Conservation (phyloP, 2,329 filamentous ascomycete species). For the Leptographium radiaticola region DNA sequence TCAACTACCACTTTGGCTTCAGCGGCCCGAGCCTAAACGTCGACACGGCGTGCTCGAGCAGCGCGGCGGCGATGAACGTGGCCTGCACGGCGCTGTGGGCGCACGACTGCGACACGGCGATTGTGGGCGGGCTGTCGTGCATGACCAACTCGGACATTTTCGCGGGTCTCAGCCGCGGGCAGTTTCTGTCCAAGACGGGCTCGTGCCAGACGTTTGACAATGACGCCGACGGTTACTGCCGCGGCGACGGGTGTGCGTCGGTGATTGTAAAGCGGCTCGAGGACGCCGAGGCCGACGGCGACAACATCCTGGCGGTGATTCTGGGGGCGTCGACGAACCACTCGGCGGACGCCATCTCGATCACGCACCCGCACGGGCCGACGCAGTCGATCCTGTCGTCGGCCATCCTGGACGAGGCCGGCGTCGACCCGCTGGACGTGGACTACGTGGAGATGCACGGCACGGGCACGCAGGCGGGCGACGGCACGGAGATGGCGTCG, state of each 20-base stretch:
- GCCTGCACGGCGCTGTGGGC: slow-evolving; percentile 62
- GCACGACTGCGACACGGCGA: slow-evolving; percentile 68
- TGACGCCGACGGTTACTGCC: slow-evolving; percentile 69
- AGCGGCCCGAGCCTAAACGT: slow-evolving; percentile 58
- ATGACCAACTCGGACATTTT: slow-evolving; percentile 74
- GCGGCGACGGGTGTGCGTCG: slow-evolving; percentile 60
- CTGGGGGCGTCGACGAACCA: slow-evolving; percentile 68
- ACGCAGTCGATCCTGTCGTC: slow-evolving; percentile 62
- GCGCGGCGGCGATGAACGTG: slow-evolving; percentile 57
- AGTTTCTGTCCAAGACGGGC: slow-evolving; percentile 66
- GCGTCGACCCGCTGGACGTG: slow-evolving; percentile 63
- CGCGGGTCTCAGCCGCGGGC: slow-evolving; percentile 59
- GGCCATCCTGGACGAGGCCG: slow-evolving; percentile 56
- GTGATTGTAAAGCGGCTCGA: slow-evolving; percentile 69
- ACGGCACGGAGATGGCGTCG: slow-evolving; percentile 69
- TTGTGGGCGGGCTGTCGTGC: slow-evolving; percentile 66
- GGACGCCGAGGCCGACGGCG: slow-evolving; percentile 64
- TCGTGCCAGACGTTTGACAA: slow-evolving; percentile 74
- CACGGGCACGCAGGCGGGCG: slow-evolving; percentile 76
- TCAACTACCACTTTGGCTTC: slow-evolving; percentile 70
- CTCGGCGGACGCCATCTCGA: slow-evolving; percentile 67
- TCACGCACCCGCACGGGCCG: slow-evolving; percentile 69
- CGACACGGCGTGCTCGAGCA: slow-evolving; percentile 70
- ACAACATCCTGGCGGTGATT: slow-evolving; percentile 66
- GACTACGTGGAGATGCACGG: slow-evolving; percentile 85